These are phyloP conservation scores for Acacia pycnantha DNA, from an alignment of 331 rosid genomes.

Conservation along the genomic window DNA sequence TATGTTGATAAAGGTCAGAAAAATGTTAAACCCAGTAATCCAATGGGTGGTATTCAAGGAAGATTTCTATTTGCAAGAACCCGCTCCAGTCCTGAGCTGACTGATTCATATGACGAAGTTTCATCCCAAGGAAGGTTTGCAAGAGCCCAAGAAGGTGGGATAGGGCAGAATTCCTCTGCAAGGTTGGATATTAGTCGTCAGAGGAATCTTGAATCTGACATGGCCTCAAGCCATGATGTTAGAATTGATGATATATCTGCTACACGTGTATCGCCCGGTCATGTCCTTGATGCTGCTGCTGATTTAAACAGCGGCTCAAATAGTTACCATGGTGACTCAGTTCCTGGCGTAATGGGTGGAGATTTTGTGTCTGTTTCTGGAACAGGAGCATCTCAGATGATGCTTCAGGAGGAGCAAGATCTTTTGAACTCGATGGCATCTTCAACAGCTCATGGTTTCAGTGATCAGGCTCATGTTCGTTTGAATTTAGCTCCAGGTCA, in stretches of 20 bases:
- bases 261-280: conserved; percentile 35
- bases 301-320: conserved; percentile 47
- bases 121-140: conserved; percentile 46
- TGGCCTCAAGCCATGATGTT: conserved; percentile 36
- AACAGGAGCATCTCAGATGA: conserved; percentile 43
- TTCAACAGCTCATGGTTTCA: conserved; percentile 48
- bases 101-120: conserved; percentile 64
- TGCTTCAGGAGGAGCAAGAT: conserved; percentile 87
- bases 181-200: conserved; percentile 48
- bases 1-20: conserved; percentile 44
- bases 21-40: conserved; percentile 42
- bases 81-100: conserved; percentile 82
- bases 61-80: conserved; percentile 75
- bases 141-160: conserved; percentile 51
- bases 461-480: conserved; percentile 61
- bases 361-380: conserved; percentile 54
- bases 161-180: conserved; percentile 37
- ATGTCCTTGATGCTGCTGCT: conserved; percentile 37
- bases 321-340: conserved; percentile 50
- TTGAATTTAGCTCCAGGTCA: conserved; percentile 56
- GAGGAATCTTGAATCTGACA: conserved; percentile 50
- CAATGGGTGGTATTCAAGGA: conserved; percentile 53
- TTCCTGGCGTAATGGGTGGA: conserved; percentile 32
- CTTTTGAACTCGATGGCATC: conserved; percentile 70
- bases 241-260: conserved; percentile 48